Base-by-base conservation (phyloP, 176 grass and related monocot genomes). In the Saccharum officinarum region DNA sequence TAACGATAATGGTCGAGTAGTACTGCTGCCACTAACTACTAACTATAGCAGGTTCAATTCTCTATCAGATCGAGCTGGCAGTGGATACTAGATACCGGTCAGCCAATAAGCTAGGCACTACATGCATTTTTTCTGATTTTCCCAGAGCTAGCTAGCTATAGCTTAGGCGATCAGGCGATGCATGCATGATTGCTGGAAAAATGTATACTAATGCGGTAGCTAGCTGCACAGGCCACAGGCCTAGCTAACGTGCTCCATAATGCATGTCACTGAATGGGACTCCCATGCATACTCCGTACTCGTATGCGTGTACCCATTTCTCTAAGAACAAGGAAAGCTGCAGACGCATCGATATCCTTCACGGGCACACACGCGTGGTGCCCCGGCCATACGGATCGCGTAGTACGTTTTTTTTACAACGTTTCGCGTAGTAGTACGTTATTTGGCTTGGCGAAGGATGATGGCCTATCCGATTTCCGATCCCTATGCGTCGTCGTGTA, bases 51-150 rank as follows among this genome's bases (percentile, higher is more conserved):
- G 50, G 7, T 45, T 22, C 7, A 57, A 10, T n/a, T 74, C 71
- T 74, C 71, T 15, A 50, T 74, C 71, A 45, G 4, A 20, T 50
- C 71, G 71, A 74, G 71, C 71, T 74, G 71, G 71, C 71, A 74
- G 14, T 74, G 9, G 44, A 74, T 67, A 44, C 40, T 65, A 44
- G 63, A 71, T 16, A 45, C 10, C 76, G 73, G n/a, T 71, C 49
- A 12, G 47, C 49, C 75, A 70, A 23, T 85, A 17, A 28, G 33
- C 63, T 52, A 2, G 67, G 33, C 7, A 17, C 1, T 28, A 8
- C 65, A 23, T 52, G 67, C 49, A 20, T 60, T 37, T 62, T 75
- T 25, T 0, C 17, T 54, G 50, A 20, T 8, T n/a, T 81, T 59
- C 23, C 10, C 44, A 26, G 7, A 25, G 20, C 8, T 14, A 26